These are phyloP conservation scores for Biscogniauxia mediterranea DNA, from an alignment of 2,329 filamentous ascomycete genomes.

Conservation along the genomic window DNA sequence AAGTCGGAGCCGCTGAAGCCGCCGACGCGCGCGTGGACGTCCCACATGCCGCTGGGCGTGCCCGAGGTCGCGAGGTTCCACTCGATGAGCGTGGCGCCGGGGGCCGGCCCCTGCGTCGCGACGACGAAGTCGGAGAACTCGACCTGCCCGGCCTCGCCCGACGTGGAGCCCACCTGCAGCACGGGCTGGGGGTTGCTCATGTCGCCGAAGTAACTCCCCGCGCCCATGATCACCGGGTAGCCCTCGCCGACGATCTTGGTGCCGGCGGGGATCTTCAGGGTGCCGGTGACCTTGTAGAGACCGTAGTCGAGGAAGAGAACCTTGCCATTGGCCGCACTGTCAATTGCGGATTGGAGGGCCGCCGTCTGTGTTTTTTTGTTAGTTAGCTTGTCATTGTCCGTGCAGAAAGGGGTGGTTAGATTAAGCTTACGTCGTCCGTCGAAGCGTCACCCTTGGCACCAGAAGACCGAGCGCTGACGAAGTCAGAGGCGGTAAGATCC, in stretches of 20 bases:
- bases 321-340: conserved; percentile 46
- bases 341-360: conserved; percentile 57
- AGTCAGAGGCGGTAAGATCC: conserved; percentile 50
- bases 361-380: conserved; percentile 37
- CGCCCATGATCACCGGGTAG: conserved; percentile 47
- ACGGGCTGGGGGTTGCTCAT: conserved; percentile 61
- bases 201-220: conserved; percentile 55
- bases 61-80: conserved; percentile 62
- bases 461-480: conserved; percentile 51
- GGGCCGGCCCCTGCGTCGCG: conserved; percentile 62
- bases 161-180: conserved; percentile 58
- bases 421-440: conserved; percentile 61
- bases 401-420: conserved; percentile 36
- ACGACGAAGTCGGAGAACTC: conserved; percentile 74
- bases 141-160: conserved; percentile 62
- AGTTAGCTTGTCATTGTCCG: conserved; percentile 30
- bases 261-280: conserved; percentile 45
- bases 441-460: conserved; percentile 69
- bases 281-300: conserved; percentile 50
- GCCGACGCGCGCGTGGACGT: conserved; percentile 72
- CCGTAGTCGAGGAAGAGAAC: conserved; percentile 58
- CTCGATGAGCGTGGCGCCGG: conserved; percentile 69
- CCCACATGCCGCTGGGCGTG: conserved; percentile 62
- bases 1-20: conserved; percentile 68
- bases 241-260: conserved; percentile 35